A percentile compares a stretch with the other conserved stretches of the same genome.
Evolutionary conservation across 2,329 filamentous ascomycete species (phyloP).

Genomic region (Rugonectria rugulosa): DNA sequence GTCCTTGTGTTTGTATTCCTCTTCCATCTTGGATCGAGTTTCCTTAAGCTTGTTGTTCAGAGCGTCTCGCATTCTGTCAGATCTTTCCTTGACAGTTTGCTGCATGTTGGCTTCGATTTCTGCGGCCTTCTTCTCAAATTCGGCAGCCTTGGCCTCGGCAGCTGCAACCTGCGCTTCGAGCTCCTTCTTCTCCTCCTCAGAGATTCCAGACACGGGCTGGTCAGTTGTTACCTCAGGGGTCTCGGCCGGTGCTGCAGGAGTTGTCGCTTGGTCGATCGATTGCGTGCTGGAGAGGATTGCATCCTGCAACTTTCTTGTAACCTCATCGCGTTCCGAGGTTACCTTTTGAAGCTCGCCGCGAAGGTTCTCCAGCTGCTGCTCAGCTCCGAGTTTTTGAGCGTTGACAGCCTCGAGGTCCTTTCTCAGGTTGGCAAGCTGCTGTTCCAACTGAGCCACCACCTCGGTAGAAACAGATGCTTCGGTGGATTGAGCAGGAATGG

Average conservation of each 20-base stretch:
- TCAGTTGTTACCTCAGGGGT: constrained; percentile 27
- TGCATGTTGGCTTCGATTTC: constrained; percentile 70
- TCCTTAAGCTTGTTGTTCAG: constrained; percentile 77
- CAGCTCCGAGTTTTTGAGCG: constrained; percentile 73
- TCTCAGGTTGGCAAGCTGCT: constrained; percentile 56
- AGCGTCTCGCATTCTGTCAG: constrained; percentile 72
- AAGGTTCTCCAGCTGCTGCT: constrained; percentile 65
- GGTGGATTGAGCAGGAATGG: constrained; percentile 45
- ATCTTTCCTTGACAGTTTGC: constrained; percentile 68
- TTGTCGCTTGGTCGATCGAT: constrained; percentile 35
- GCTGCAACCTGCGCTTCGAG: constrained; percentile 69
- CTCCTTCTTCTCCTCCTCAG: constrained; percentile 65
- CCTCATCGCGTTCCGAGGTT: constrained; percentile 70
- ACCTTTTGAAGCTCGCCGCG: constrained; percentile 67
- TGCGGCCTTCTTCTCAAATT: constrained; percentile 69
- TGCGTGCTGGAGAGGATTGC: constrained; percentile 47
- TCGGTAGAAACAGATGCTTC: constrained; percentile 53
- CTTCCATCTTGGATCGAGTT: constrained; percentile 60
- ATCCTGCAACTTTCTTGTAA: constrained; percentile 51
- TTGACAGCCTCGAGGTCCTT: constrained; percentile 72
- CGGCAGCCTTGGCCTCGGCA: constrained; percentile 68
- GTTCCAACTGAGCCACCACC: constrained; percentile 56
- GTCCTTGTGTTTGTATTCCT: constrained; percentile 62
- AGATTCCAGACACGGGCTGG: constrained; percentile 40
- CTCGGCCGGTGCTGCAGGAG: constrained; percentile 22